phyloP scores from a whole-genome alignment of 2,329 filamentous ascomycete species.

The Penicillium sp. region DNA sequence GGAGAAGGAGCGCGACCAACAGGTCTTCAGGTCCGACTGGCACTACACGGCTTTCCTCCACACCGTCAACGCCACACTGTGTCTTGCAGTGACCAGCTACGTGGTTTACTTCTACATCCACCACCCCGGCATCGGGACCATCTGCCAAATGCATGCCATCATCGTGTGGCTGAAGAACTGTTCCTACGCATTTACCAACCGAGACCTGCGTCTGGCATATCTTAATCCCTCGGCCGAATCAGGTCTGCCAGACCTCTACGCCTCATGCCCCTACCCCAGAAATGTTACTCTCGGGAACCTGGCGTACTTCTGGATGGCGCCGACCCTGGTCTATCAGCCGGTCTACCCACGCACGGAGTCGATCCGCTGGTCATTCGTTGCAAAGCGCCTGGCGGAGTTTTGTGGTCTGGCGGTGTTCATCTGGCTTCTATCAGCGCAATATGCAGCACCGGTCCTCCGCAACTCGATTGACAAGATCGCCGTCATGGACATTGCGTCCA shows the following conservation, averaged over 20 bases:
- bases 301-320: constrained; percentile 96
- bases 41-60: constrained; percentile 75
- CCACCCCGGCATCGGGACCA: constrained; percentile 88
- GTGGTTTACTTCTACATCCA: constrained; percentile 89
- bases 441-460: constrained; percentile 81
- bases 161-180: constrained; percentile 96
- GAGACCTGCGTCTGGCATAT: constrained; percentile 87
- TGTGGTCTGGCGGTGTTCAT: constrained; percentile 80
- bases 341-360: constrained; percentile 82
- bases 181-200: constrained; percentile 94
- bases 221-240: constrained; percentile 70
- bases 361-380: constrained; percentile 84
- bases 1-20: constrained; percentile 58
- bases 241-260: constrained; percentile 77
- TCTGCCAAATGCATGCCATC: constrained; percentile 87
- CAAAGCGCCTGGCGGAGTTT: constrained; percentile 76
- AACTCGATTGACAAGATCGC: constrained; percentile 90
- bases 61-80: constrained; percentile 76
- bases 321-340: constrained; percentile 93
- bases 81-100: constrained; percentile 74
- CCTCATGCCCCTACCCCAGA: constrained; percentile 76
- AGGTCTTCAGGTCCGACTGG: constrained; percentile 73
- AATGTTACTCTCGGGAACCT: constrained; percentile 90
- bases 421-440: constrained; percentile 93
- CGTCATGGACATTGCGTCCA: constrained; percentile 73